Evolutionary conservation across 2,329 filamentous ascomycete genomes (phyloP).

Genomic region (Colletotrichum lentis): DNA sequence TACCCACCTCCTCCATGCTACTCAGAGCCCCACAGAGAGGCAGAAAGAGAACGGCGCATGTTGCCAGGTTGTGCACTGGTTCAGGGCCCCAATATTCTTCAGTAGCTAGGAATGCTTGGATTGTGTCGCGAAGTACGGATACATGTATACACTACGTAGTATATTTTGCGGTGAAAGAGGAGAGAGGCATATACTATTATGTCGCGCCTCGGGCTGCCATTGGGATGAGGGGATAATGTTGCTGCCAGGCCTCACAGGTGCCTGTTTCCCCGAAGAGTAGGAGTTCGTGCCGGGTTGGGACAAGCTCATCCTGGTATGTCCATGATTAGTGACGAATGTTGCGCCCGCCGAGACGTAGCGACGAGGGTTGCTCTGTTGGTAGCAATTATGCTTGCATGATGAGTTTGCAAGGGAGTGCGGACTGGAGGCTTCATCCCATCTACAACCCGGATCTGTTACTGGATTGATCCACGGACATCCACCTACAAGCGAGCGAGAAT

Average conservation of each 20-base stretch:
- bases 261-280: constrained; percentile 5
- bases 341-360: constrained; percentile 12
- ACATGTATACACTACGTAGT: background rate
- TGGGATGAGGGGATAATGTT: background rate
- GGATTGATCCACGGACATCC: constrained; percentile 27
- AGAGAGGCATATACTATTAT: background rate
- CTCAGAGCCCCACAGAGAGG: constrained; percentile 16
- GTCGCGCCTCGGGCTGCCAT: constrained; percentile 31
- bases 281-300: constrained; percentile 19
- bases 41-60: background rate
- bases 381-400: constrained; percentile 3
- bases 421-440: constrained; percentile 20
- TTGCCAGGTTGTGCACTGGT: constrained; percentile 2
- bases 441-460: constrained; percentile 36
- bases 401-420: constrained; percentile 15
- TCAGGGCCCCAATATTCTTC: constrained; percentile 2
- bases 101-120: background rate
- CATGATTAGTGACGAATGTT: constrained; percentile 16
- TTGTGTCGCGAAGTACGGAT: background rate
- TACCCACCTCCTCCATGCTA: constrained; percentile 22
- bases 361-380: constrained; percentile 7
- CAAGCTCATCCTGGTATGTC: constrained; percentile 27
- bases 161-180: background rate
- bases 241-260: background rate
- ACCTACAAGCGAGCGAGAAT: constrained; percentile 30